Evolutionary conservation across 495 filamentous ascomycete genomes (phyloP), one percentile per base, ranked within the genome.

Genomic region (Neurospora sp.): DNA sequence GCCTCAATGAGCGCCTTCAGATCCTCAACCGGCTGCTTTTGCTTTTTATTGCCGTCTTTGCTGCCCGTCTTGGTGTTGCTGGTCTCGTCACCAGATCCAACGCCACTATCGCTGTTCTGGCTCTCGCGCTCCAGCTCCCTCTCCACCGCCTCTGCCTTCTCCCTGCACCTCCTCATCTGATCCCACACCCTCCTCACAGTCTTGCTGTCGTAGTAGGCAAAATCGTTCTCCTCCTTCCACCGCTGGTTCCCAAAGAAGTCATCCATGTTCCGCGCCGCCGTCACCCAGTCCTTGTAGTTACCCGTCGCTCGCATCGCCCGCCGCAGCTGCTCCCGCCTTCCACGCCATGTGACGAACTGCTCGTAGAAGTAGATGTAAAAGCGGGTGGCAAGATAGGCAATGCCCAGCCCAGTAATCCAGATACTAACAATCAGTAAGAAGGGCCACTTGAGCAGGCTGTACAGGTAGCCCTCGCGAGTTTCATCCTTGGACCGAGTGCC

Each of bases 331-430:
- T 95, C 85, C 70, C 94, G 84, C 77, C 86, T 87, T 9, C 96
- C 91, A 41, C 94, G 78, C 91, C 91, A 93, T 16, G 90, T 87
- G 48, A 92, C 77, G 75, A 86, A 89, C 77, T 91, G 88, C 82
- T 99, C 96, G 81, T 98, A 98, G 9, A 92, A 76, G 76, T 89
- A 91, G 75, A 99, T 94, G 82, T 98, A 99, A 65, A 93, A 82
- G 12, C 96, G 87, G n/a, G 93, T 96, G 68, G 91, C 79, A 18
- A 92, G 79, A 82, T 99, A 98, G 42, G 87, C 83, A n/a, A 89
- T 79, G 59, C 88, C 85, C 40, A 90, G 84, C 9, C 92, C 87
- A 1, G 88, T 68, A 70, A 99, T 88, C 94, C 94, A 98, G 14
- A 89, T 87, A 61, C 90, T 85, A 0, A 97, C 94, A 39, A 90